Conservation (phyloP, 495 filamentous ascomycete genomes). For the Haplographium delicatum region DNA sequence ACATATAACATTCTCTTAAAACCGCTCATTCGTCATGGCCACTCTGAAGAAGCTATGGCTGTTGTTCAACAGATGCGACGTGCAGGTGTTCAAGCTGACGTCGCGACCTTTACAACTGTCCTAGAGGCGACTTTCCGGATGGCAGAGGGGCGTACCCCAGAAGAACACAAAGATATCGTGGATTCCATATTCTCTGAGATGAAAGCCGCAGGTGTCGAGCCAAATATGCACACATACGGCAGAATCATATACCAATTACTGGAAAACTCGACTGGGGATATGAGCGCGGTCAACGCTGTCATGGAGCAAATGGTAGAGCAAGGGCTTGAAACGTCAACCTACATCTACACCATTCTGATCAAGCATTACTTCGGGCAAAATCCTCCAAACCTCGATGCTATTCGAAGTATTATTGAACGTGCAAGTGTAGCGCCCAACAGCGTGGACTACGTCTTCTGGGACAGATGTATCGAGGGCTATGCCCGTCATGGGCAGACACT, state of each 20-base stretch:
- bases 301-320: conserved; percentile 52
- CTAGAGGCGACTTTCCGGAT: conserved; percentile 31
- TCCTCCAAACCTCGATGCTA: conserved; percentile 52
- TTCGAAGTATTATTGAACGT: conserved; percentile 47
- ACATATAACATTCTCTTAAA: conserved; percentile 69
- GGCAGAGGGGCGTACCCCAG: conserved; percentile 11
- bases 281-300: conserved; percentile 49
- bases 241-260: conserved; percentile 61
- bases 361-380: conserved; percentile 55
- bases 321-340: conserved; percentile 45
- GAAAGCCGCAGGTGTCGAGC: conserved; percentile 43
- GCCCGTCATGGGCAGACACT: conserved; percentile 39
- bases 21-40: conserved; percentile 42
- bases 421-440: conserved; percentile 32
- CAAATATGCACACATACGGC: conserved; percentile 54
- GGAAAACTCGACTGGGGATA: conserved; percentile 32
- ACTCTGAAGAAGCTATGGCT: conserved; percentile 22
- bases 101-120: conserved; percentile 51
- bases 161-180: conserved; percentile 34
- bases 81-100: conserved; percentile 39
- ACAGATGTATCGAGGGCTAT: conserved; percentile 62
- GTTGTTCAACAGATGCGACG: conserved; percentile 40
- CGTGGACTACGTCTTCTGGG: conserved; percentile 58
- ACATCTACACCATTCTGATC: conserved; percentile 68
- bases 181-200: conserved; percentile 45